Percentiles rank a stretch among this genome's conserved stretches.
Evolutionary conservation across 2,329 filamentous ascomycete genomes (phyloP).

Genomic region (Fragosphaeria purpurea): DNA sequence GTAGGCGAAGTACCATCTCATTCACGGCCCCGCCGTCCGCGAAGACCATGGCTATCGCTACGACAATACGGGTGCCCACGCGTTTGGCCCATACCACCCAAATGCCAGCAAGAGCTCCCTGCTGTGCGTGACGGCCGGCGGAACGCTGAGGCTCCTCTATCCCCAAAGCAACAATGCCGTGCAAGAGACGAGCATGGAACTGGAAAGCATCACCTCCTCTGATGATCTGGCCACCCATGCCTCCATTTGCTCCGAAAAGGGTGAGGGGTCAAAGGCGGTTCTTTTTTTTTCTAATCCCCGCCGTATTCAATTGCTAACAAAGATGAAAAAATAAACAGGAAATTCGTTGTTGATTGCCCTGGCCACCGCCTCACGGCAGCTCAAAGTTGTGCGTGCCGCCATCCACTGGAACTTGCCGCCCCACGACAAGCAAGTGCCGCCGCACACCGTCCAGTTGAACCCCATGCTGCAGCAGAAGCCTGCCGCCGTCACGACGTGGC

Average conservation of each 20-base stretch:
- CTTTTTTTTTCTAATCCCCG: neutral
- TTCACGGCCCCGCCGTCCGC: conserved; percentile 55
- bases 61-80: conserved; percentile 53
- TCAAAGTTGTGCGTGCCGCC: conserved; percentile 63
- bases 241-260: conserved; percentile 62
- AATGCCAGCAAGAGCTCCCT: conserved; percentile 61
- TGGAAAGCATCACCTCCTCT: conserved; percentile 62
- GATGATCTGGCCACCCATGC: conserved; percentile 75
- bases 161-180: conserved; percentile 63
- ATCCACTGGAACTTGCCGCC: conserved; percentile 63
- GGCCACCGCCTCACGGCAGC: conserved; percentile 58
- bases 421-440: conserved; percentile 42
- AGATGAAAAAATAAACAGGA: conserved; percentile 11
- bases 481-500: conserved; percentile 48
- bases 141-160: conserved; percentile 66
- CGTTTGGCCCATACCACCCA: conserved; percentile 64
- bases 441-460: conserved; percentile 35
- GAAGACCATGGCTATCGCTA: conserved; percentile 57
- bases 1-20: conserved; percentile 30
- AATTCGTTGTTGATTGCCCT: conserved; percentile 50
- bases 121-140: conserved; percentile 65
- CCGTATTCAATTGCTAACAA: neutral
- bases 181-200: conserved; percentile 60
- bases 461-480: conserved; percentile 46
- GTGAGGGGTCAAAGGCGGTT: conserved; percentile 30